A percentile compares a stretch with the other conserved stretches of the same genome.
These are phyloP conservation scores for Solanum medicagineum DNA, from an alignment of 257 asterid species.

Conservation along the genomic window DNA sequence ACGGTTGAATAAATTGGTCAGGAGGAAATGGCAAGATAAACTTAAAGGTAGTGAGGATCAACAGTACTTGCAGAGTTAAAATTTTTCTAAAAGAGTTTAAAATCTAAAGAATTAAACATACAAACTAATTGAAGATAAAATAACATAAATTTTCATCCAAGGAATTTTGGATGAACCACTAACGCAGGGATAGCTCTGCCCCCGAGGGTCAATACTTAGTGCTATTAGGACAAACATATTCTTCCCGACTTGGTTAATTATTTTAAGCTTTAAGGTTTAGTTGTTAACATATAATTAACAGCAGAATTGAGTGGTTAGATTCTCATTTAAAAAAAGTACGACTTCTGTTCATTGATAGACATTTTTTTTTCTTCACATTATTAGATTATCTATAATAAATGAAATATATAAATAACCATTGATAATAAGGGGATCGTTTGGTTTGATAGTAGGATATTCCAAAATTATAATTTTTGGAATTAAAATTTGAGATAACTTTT, in stretches of 20 bases:
- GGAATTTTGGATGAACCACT: too few relatives aligned
- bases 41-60: not conserved
- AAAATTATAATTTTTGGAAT: not conserved
- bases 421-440: not conserved
- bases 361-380: not conserved
- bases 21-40: too few relatives aligned
- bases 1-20: too few relatives aligned
- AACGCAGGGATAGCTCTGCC: too few relatives aligned
- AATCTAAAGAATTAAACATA: too few relatives aligned
- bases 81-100: too few relatives aligned
- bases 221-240: not conserved
- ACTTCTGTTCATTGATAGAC: not conserved
- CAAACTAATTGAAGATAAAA: too few relatives aligned
- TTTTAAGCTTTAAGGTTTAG: not conserved
- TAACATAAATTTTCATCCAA: too few relatives aligned
- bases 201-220: not conserved
- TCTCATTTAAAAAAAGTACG: not conserved
- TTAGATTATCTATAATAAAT: not conserved
- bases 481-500: not conserved
- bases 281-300: not conserved
- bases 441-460: not conserved
- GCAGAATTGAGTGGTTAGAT: not conserved
- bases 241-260: not conserved
- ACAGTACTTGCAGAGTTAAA: too few relatives aligned
- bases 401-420: not conserved